Evolutionary conservation across 1,284 basidiomycete species (phyloP).

Genomic region (Trametes pubescens): DNA sequence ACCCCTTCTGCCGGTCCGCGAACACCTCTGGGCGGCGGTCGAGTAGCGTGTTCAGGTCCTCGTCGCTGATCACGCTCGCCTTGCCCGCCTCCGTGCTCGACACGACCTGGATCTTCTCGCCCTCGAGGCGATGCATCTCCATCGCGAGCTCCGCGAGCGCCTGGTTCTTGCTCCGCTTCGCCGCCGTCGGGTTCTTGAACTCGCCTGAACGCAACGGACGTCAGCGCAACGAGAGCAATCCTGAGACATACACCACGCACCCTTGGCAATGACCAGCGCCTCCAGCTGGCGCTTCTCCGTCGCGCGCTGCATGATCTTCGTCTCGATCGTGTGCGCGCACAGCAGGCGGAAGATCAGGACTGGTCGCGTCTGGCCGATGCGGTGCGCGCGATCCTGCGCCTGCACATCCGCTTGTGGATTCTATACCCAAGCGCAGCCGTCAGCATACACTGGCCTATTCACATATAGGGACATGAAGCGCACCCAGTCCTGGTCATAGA

Average conservation of each 20-base stretch:
- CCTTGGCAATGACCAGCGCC: conserved; percentile 93
- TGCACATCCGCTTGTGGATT: conserved; percentile 98
- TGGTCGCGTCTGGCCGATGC: conserved; percentile 92
- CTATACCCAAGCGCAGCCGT: conserved; percentile 47
- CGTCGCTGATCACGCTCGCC: conserved; percentile 80
- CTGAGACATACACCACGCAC: conserved; percentile 45
- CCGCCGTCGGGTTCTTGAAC: conserved; percentile 73
- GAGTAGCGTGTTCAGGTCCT: conserved; percentile 81
- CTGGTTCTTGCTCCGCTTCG: conserved; percentile 56
- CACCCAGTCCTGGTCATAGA: conserved; percentile 97
- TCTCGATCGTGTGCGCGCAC: conserved; percentile 89
- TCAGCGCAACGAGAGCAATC: neutral
- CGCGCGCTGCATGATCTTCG: conserved; percentile 90
- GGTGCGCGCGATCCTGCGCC: conserved; percentile 94
- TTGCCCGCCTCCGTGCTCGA: conserved; percentile 73
- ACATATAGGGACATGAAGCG: conserved; percentile 28
- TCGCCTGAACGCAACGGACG: conserved; percentile 57
- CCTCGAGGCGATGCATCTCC: conserved; percentile 83
- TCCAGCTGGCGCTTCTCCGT: conserved; percentile 91
- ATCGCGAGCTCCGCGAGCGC: conserved; percentile 84
- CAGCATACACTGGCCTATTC: neutral
- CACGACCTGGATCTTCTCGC: conserved; percentile 91
- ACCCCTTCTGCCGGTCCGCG: conserved; percentile 78
- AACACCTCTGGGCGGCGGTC: conserved; percentile 88
- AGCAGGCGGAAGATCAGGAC: conserved; percentile 91